phyloP scores from a whole-genome alignment of 2,329 filamentous ascomycete species.

The Aspergillus sp. region DNA sequence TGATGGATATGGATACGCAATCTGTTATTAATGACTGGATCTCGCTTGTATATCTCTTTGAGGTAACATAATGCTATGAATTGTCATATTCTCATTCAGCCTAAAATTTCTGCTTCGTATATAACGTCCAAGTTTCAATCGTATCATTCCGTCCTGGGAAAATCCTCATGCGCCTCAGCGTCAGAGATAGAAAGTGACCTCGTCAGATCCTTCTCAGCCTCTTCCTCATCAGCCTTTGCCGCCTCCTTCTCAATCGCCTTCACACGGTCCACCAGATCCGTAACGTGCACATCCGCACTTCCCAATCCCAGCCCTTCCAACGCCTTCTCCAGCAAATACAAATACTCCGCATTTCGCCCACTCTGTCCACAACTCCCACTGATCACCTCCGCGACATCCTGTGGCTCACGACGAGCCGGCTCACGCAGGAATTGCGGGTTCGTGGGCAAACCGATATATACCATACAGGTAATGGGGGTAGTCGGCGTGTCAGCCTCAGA shows the following conservation, averaged over 20 bases:
- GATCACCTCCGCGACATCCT: slow-evolving; percentile 74
- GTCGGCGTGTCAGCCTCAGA: not conserved
- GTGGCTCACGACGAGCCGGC: slow-evolving; percentile 59
- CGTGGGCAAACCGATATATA: slow-evolving; percentile 89
- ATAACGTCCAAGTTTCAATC: not conserved
- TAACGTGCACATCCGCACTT: slow-evolving; percentile 76
- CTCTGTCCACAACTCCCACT: slow-evolving; percentile 70
- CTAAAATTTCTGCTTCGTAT: not conserved
- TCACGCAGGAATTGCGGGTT: slow-evolving; percentile 77
- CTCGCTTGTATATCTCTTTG: too few relatives aligned
- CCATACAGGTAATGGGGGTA: slow-evolving; percentile 53
- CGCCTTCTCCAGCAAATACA: slow-evolving; percentile 71
- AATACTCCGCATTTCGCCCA: slow-evolving; percentile 83
- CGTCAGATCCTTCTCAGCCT: slow-evolving; percentile 22
- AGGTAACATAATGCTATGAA: too few relatives aligned
- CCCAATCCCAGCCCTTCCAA: slow-evolving; percentile 65
- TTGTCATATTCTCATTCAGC: not conserved
- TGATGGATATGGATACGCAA: not conserved
- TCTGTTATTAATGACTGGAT: too few relatives aligned
- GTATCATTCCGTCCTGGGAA: slow-evolving; percentile 13
- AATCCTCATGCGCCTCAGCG: slow-evolving; percentile 6
- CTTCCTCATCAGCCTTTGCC: slow-evolving; percentile 23
- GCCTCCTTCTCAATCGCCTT: slow-evolving; percentile 51
- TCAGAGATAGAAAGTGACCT: slow-evolving; percentile 16
- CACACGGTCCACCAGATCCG: slow-evolving; percentile 69